Base-by-base conservation (phyloP, 305 asterid species). In the Rubia balearica region DNA sequence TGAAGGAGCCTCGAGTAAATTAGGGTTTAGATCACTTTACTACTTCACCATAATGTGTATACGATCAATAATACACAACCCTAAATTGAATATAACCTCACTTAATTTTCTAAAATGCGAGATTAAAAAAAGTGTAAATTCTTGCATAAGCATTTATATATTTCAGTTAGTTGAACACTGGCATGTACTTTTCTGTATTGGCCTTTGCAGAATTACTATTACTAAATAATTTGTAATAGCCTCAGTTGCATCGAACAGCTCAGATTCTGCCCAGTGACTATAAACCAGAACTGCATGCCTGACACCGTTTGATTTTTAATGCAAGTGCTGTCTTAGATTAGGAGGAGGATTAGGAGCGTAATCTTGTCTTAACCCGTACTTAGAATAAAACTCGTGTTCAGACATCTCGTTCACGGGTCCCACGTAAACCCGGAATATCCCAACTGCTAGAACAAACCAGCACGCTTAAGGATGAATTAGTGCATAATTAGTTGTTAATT, bases 401-500 rank as follows among this genome's bases (percentile, higher is more conserved):
- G 30, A 71, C 64, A 70, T 65, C 79, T 30, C 73, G 43, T 61
- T 74, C 73, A 57, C 24, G 38, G 78, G 74, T 33, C 77, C 72
- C 71, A 45, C 49, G 5, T 46, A 17, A 69, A 13, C 60, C 60
- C 67, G 36, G 62, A 70, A 61, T 30, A 70, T 43, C 68, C 63
- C 61, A 77, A 56, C 73, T 27, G 71, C 77, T 51, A 42, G 64
- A 72, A 63, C 70, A 22, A 76, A 65, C 68, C 60, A 68, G 70
- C 83, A 77, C 83, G 83, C 84, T 78, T 74, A 42, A 69, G 40
- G 61, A 67, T 22, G 59, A 65, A 67, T 51, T 72, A 49, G 41
- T 61, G 13, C 42, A 19, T 6, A 40, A 55, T 30, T 75, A 68
- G 65, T 65, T 40, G 68, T 64, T 75, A 77, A 78, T 79, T 80